Conservation (phyloP, 345 rosid genomes). For the Gossypium stocksii region DNA sequence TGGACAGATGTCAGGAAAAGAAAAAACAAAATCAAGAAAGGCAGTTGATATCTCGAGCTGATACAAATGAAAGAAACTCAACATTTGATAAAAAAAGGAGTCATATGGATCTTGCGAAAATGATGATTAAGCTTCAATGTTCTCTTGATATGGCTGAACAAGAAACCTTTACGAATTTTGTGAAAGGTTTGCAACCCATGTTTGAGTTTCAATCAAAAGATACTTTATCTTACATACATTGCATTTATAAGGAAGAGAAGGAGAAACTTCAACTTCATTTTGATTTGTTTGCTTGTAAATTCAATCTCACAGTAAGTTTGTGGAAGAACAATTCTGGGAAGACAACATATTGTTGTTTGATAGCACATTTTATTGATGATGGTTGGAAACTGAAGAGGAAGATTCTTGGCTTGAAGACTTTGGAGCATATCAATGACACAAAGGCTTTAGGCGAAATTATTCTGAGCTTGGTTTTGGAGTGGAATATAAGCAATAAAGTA, state of each 20-base stretch:
- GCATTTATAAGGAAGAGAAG: slow-evolving; percentile 1
- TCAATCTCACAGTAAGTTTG: not conserved
- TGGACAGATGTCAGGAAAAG: not conserved
- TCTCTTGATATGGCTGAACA: not conserved
- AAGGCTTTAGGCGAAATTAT: not conserved
- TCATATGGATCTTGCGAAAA: not conserved
- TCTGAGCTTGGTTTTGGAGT: not conserved
- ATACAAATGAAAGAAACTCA: not conserved
- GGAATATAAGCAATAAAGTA: not conserved
- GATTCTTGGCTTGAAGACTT: not conserved
- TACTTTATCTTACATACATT: not conserved
- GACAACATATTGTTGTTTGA: not conserved
- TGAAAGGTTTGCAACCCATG: not conserved
- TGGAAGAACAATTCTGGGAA: accelerated
- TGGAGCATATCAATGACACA: no score
- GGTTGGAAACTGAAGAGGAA: not conserved
- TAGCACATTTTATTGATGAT: not conserved
- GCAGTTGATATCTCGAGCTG: not conserved
- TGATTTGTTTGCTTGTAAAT: not conserved
- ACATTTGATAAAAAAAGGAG: not conserved
- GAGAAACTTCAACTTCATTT: not conserved
- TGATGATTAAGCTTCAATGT: not conserved
- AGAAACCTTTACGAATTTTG: not conserved
- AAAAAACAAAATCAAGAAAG: not conserved
- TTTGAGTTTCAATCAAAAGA: not conserved